phyloP scores from a whole-genome alignment of 345 rosid genomes.

The Syzygium oleosum region DNA sequence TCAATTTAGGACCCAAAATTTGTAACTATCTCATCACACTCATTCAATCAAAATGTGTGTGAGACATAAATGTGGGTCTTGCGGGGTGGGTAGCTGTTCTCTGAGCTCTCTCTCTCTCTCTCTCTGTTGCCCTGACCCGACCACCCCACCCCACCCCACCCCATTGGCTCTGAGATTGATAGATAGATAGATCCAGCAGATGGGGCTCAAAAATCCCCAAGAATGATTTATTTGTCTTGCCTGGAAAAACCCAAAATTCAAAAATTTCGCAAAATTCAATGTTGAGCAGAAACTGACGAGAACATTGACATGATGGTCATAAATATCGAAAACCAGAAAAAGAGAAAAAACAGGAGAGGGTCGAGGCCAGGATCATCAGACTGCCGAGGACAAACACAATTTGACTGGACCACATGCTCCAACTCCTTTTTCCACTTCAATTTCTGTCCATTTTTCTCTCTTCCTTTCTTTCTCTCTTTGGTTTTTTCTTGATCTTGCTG shows the following conservation, averaged over 20 bases:
- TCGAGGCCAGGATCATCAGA: not conserved
- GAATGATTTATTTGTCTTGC: slow-evolving; percentile 34
- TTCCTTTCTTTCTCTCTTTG: not conserved
- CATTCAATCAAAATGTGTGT: not conserved
- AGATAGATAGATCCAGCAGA: not conserved
- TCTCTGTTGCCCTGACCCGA: not conserved
- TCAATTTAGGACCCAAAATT: not conserved
- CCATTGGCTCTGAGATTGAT: not conserved
- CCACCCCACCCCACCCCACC: not conserved
- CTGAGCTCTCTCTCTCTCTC: not conserved
- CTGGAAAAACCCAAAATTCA: slow-evolving; percentile 7
- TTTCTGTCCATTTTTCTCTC: not conserved
- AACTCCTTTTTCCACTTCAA: not conserved
- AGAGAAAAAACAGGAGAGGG: not conserved
- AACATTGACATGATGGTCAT: not conserved
- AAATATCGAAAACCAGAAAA: not conserved
- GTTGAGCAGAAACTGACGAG: slow-evolving; percentile 7
- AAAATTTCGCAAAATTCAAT: slow-evolving; percentile 3
- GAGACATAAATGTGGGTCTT: not conserved
- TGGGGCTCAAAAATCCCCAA: not conserved
- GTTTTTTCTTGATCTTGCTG: not conserved
- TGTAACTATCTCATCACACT: not conserved
- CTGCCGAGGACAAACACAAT: not conserved
- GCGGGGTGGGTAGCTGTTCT: not conserved
- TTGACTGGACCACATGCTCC: not conserved